A percentile compares a stretch with the other conserved stretches of the same genome.
Conservation (phyloP, 2,329 filamentous ascomycete species). For the Alternaria consortialis region DNA sequence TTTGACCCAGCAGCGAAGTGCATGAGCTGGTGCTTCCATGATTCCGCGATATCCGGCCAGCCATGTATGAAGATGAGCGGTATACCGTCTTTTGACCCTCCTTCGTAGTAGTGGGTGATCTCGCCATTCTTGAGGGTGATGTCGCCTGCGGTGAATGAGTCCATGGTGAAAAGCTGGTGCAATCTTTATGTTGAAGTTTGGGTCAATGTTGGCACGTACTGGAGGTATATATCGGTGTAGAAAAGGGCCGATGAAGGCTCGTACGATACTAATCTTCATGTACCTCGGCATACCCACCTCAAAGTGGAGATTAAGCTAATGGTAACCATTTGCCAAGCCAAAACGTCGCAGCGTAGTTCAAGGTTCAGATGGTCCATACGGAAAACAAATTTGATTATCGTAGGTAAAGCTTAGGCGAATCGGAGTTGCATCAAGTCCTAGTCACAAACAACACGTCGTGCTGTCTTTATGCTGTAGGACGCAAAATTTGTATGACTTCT, state of each 20-base stretch:
- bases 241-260: background rate
- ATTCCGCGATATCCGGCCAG: constrained; percentile 50
- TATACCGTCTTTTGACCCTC: constrained; percentile 29
- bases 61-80: constrained; percentile 41
- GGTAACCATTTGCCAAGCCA: no score
- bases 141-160: constrained; percentile 23
- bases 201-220: background rate
- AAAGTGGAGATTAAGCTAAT: background rate
- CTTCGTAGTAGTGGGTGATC: constrained; percentile 37
- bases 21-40: constrained; percentile 48
- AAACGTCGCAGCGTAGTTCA: no score
- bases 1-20: constrained; percentile 41
- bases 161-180: constrained; percentile 10
- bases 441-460: no score
- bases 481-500: background rate
- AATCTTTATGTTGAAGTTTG: background rate
- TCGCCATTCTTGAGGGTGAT: constrained; percentile 33
- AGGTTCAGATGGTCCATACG: background rate
- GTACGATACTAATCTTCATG: background rate
- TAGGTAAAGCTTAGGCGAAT: background rate
- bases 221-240: background rate
- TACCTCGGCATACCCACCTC: background rate
- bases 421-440: no score
- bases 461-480: no score
- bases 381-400: fast-evolving